Evolutionary conservation across 2,329 filamentous ascomycete species (phyloP), one percentile per base, ranked within the genome.

Genomic region (Cadophora malorum): DNA sequence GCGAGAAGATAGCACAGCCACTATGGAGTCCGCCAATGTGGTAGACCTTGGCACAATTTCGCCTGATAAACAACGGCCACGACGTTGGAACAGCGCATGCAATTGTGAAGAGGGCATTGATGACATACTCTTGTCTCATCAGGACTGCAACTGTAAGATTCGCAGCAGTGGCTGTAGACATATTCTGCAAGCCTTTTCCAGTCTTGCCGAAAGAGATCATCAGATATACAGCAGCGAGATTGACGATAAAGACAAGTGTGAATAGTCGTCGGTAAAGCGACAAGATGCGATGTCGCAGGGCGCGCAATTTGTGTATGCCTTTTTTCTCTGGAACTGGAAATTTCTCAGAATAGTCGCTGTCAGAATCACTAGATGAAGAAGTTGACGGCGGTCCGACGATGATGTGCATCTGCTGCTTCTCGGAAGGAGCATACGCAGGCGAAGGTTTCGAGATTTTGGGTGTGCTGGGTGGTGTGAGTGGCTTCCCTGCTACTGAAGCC

Each of bases 11-110:
- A 33, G 80, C 84, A 69, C 82, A 83, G 7, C 83, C 84, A 65
- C 81, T 84, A 71, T 86, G 84, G 1, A 86, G 77, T 25, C 84
- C 84, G n/a, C 84, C 84, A 65, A 84, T 81, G 68, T 85, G 83
- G 73, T 85, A 86, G 6, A 85, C 79, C 66, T 85, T 85, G 10
- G 83, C 83, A 12, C 79, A 79, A 49, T 82, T 74, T 10, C 80
- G 77, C 35, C 84, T 81, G 64, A 88, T 75, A 74, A 79, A 80
- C 2, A 87, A 73, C 0, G 86, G 86, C 16, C 76, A 73, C 2
- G 81, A 81, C 0, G 75, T 77, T 33, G 83, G 81, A 12, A 85
- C 76, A 1, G 81, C 83, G 71, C 81, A 84, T 61, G 79, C 79
- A 56, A 84, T 69, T 63, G 70, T 75, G 75, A 84, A 88, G 14